Conservation (phyloP, 305 asterid genomes). For the Ilex paraguariensis region DNA sequence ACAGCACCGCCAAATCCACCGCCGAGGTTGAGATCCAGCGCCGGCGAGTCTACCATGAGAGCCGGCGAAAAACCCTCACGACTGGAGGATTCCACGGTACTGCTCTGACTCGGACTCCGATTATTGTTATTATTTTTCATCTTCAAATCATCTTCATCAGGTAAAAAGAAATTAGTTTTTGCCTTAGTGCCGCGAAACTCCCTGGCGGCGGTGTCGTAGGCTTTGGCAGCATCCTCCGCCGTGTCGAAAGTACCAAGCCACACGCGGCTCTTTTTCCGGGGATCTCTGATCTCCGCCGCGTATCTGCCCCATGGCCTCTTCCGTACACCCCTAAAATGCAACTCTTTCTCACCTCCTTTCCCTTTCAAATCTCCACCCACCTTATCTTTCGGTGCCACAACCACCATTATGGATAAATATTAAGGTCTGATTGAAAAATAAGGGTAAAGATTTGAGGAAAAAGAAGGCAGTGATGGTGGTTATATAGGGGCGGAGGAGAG, state of each 20-base stretch:
- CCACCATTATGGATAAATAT: neutral
- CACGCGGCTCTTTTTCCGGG: slow-evolving; percentile 28
- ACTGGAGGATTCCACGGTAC: slow-evolving; percentile 31
- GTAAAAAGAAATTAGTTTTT: slow-evolving; percentile 22
- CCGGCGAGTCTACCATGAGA: slow-evolving; percentile 11
- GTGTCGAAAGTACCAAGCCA: slow-evolving; percentile 44
- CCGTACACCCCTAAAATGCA: slow-evolving; percentile 39
- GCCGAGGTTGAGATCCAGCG: slow-evolving; percentile 27
- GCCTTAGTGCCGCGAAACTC: slow-evolving; percentile 33
- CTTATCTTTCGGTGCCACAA: slow-evolving; percentile 6
- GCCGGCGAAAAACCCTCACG: slow-evolving; percentile 12
- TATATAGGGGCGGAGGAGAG: neutral
- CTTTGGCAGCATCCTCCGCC: slow-evolving; percentile 42
- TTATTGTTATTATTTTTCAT: neutral
- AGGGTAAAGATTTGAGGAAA: neutral
- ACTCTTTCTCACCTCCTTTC: slow-evolving; percentile 5
- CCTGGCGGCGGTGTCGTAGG: slow-evolving; percentile 35
- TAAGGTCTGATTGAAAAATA: neutral
- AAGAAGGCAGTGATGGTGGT: neutral
- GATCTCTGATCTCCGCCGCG: slow-evolving; percentile 42
- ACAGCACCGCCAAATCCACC: neutral
- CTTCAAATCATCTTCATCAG: neutral
- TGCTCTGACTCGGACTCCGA: slow-evolving; percentile 27
- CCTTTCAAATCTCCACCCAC: neutral
- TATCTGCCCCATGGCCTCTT: slow-evolving; percentile 43